Evolutionary conservation across 2,329 filamentous ascomycete species (phyloP).

Genomic region (Aquanectria penicillioides): DNA sequence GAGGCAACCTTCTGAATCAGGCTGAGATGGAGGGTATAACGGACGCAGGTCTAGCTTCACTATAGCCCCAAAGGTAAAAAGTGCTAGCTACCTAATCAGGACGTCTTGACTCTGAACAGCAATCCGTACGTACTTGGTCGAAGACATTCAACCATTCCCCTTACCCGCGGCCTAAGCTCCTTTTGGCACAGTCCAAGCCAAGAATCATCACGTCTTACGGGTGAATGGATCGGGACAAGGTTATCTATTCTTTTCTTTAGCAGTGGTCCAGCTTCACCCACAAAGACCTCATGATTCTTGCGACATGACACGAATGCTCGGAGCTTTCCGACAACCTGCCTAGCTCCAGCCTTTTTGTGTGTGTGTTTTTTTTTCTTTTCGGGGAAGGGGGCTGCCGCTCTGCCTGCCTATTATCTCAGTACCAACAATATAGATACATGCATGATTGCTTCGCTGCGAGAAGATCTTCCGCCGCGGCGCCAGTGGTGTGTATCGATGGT

Average conservation of each 20-base stretch:
- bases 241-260: neutral
- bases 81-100: neutral
- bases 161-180: constrained; percentile 15
- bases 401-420: too few species aligned
- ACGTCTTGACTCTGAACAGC: neutral
- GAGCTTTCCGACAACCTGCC: too few species aligned
- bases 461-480: too few species aligned
- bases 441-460: too few species aligned
- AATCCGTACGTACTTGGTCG: neutral
- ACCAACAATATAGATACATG: too few species aligned
- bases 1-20: constrained; percentile 10
- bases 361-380: too few species aligned
- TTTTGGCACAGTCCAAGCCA: constrained; percentile 4
- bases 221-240: constrained; percentile 9
- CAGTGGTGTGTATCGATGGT: neutral
- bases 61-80: neutral
- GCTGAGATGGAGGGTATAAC: constrained; percentile 15
- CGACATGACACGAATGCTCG: too few species aligned
- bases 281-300: too few species aligned
- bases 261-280: too few species aligned
- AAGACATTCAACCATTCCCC: constrained; percentile 7
- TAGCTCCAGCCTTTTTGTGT: too few species aligned
- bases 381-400: too few species aligned
- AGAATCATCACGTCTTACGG: constrained; percentile 1
- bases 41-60: neutral